Percentiles rank a stretch among this genome's conserved stretches.
Evolutionary conservation across 2,329 filamentous ascomycete species (phyloP).

Genomic region (Drechslerella dactyloides): DNA sequence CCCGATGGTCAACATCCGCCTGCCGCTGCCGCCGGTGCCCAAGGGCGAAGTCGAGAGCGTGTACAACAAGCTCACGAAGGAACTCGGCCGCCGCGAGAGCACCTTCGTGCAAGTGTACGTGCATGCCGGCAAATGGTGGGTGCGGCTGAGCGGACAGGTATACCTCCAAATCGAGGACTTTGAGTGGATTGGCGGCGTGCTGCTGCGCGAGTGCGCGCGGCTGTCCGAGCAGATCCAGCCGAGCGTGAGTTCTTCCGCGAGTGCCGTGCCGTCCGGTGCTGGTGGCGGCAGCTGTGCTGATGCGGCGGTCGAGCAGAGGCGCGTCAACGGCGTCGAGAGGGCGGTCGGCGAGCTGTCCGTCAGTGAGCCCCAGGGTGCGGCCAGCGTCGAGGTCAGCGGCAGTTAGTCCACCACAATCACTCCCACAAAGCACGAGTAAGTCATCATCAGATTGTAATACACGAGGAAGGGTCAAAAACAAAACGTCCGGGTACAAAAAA

Average conservation of each 20-base stretch:
- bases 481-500: no score
- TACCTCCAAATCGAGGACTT: constrained; percentile 84
- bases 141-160: constrained; percentile 77
- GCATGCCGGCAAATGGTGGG: constrained; percentile 71
- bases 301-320: not conserved
- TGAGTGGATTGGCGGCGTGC: constrained; percentile 68
- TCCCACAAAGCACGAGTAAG: not conserved
- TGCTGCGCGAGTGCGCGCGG: constrained; percentile 59
- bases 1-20: constrained; percentile 37
- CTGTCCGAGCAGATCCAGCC: constrained; percentile 57
- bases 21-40: constrained; percentile 25
- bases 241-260: constrained; percentile 65
- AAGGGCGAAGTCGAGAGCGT: constrained; percentile 44
- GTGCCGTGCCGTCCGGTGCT: constrained; percentile 57
- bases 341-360: constrained; percentile 29
- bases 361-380: constrained; percentile 11
- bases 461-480: no score
- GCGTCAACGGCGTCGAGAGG: constrained; percentile 51
- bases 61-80: constrained; percentile 56
- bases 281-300: constrained; percentile 2
- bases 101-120: constrained; percentile 62
- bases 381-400: constrained; percentile 3
- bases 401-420: not conserved
- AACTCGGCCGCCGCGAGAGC: constrained; percentile 62
- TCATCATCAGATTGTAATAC: no score